A percentile compares a stretch with the other conserved stretches of the same genome.
phyloP scores from a whole-genome alignment of 1,284 basidiomycete genomes.

The Naganishia sp. region DNA sequence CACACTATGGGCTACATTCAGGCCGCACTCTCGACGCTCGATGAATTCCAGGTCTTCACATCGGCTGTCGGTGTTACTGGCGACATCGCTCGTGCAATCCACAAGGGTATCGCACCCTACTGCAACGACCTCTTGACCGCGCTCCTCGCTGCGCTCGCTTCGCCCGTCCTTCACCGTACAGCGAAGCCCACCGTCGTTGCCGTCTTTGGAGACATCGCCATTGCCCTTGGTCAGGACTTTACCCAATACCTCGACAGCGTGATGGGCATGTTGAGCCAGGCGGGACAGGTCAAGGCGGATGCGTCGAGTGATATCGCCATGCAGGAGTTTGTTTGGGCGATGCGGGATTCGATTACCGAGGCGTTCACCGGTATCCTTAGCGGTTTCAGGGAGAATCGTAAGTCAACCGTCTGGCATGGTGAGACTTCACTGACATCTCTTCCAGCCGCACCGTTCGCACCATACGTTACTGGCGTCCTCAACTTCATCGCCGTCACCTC shows the following conservation, averaged over 20 bases:
- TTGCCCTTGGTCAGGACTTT: constrained; percentile 84
- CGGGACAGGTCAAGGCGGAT: constrained; percentile 80
- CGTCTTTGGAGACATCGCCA: constrained; percentile 95
- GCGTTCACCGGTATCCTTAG: constrained; percentile 94
- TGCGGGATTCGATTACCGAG: constrained; percentile 94
- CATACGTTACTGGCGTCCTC: constrained; percentile 75
- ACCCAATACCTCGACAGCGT: constrained; percentile 87
- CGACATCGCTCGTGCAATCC: constrained; percentile 89
- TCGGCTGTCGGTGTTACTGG: constrained; percentile 95
- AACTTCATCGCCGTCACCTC: constrained; percentile 79
- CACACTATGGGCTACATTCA: constrained; percentile 89
- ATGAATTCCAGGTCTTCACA: constrained; percentile 93
- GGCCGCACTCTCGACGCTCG: constrained; percentile 85
- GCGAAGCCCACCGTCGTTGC: constrained; percentile 96
- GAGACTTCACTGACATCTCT: constrained; percentile 4
- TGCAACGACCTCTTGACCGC: constrained; percentile 86
- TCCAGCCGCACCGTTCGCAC: constrained; percentile 59
- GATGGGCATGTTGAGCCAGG: constrained; percentile 88
- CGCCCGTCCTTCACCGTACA: constrained; percentile 83
- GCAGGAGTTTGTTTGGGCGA: constrained; percentile 79
- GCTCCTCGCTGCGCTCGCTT: constrained; percentile 87
- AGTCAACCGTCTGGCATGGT: constrained; percentile 34
- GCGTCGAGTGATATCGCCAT: constrained; percentile 61
- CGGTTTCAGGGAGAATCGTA: constrained; percentile 80
- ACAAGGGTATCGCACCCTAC: constrained; percentile 78